Percentiles rank a stretch among this genome's conserved stretches.
Conservation (phyloP, 106 monocot species). For the Dioscorea dumetorum region DNA sequence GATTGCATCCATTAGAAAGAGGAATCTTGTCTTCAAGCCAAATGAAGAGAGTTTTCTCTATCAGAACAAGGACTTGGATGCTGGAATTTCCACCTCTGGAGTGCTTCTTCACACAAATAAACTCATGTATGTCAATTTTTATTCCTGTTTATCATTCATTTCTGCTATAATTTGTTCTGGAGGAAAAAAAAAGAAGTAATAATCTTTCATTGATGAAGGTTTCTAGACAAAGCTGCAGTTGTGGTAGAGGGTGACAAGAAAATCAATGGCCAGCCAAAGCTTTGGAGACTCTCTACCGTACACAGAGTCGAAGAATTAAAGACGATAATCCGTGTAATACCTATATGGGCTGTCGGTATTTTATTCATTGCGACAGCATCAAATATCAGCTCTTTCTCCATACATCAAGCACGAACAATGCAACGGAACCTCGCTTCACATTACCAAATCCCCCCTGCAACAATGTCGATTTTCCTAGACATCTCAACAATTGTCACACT, state of each 20-base stretch:
- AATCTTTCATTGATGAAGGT: conserved; percentile 15
- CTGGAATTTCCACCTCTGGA: conserved; percentile 12
- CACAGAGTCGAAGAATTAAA: conserved; percentile 71
- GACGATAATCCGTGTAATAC: conserved; percentile 50
- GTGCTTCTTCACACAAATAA: conserved; percentile 13
- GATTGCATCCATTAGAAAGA: conserved; percentile 27
- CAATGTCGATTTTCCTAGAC: conserved; percentile 42
- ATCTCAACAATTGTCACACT: conserved; percentile 32
- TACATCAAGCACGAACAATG: conserved; percentile 60
- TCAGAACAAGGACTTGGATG: conserved; percentile 12
- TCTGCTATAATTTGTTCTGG: too few species aligned
- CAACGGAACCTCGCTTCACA: conserved; percentile 39
- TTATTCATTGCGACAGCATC: conserved; percentile 30
- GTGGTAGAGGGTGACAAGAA: conserved; percentile 31
- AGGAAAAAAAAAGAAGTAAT: neutral
- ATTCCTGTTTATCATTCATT: too few species aligned
- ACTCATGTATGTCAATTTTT: neutral
- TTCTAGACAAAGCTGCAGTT: conserved; percentile 52
- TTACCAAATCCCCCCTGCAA: conserved; percentile 51
- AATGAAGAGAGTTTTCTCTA: conserved; percentile 2
- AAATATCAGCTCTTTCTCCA: conserved; percentile 51
- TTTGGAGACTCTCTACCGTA: conserved; percentile 56
- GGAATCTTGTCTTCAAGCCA: conserved; percentile 7
- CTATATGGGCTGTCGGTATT: conserved; percentile 54
- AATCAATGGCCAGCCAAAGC: conserved; percentile 14